These are phyloP conservation scores for Saturnispora saitoi DNA, from an alignment of 805 yeast genomes.

Conservation along the genomic window DNA sequence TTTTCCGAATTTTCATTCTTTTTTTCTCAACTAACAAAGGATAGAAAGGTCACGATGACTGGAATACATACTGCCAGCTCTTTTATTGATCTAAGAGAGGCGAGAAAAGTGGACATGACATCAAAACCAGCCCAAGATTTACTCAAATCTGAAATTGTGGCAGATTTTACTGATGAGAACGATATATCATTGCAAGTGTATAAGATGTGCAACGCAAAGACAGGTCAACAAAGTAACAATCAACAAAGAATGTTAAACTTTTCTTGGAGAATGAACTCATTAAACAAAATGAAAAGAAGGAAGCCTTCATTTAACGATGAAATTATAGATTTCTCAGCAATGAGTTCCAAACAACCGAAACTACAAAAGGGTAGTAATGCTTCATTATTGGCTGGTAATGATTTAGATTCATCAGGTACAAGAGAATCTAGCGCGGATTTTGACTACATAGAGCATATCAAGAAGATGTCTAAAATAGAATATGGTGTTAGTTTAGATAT, in stretches of 20 bases:
- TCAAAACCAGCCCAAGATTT: slow-evolving; percentile 1
- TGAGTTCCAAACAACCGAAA: slow-evolving; percentile 4
- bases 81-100: not conserved
- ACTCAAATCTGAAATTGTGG: slow-evolving; percentile 20
- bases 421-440: slow-evolving; percentile 13
- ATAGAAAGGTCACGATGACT: not conserved
- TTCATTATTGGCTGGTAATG: not conserved
- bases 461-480: slow-evolving; percentile 30
- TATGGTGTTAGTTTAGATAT: slow-evolving; percentile 24
- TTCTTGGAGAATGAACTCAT: slow-evolving; percentile 30
- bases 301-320: slow-evolving; percentile 9
- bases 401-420: not conserved
- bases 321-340: slow-evolving; percentile 5
- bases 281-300: slow-evolving; percentile 20
- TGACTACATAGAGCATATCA: slow-evolving; percentile 32
- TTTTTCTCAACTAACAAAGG: not conserved
- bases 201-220: slow-evolving; percentile 29
- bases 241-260: slow-evolving; percentile 28
- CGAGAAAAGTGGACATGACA: not conserved
- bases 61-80: not conserved
- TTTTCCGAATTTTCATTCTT: not conserved
- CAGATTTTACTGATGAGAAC: slow-evolving; percentile 21
- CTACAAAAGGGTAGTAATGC: not conserved
- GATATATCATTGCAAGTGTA: slow-evolving; percentile 28
- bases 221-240: slow-evolving; percentile 24